phyloP scores from a whole-genome alignment of 176 grass and related monocot genomes.

The Oryza officinalis region DNA sequence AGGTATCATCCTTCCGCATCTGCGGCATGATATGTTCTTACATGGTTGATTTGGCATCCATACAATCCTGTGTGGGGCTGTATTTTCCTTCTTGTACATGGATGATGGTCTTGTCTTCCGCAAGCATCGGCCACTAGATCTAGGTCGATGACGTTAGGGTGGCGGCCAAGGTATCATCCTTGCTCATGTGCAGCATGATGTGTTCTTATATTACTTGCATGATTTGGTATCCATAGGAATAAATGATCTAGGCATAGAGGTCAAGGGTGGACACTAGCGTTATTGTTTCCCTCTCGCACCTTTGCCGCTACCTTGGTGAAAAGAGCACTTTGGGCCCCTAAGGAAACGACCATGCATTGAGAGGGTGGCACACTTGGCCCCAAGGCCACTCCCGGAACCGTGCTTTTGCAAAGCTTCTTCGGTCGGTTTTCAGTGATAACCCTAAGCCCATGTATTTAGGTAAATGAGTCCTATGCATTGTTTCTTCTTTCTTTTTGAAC shows the following conservation, averaged over 20 bases:
- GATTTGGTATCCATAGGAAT: too few species aligned
- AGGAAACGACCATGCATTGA: background rate
- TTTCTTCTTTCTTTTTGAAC: background rate
- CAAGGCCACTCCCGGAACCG: background rate
- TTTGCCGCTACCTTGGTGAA: background rate
- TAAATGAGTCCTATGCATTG: background rate
- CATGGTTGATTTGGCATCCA: background rate
- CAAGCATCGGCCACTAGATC: background rate
- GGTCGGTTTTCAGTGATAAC: background rate
- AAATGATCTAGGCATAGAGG: background rate
- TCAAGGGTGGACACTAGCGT: background rate
- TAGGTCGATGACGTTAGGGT: background rate
- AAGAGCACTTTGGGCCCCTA: background rate
- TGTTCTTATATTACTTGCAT: too few species aligned
- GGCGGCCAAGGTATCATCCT: too few species aligned
- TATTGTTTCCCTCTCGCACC: background rate
- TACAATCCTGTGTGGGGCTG: background rate
- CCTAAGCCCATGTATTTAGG: background rate
- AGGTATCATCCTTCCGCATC: background rate
- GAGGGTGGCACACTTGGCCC: background rate
- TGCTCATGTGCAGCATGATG: too few species aligned
- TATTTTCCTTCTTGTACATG: background rate
- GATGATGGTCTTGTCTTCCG: background rate
- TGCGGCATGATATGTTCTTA: background rate
- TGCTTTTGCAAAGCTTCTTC: background rate